These are phyloP conservation scores for Amorphotheca resinae DNA, from an alignment of 495 filamentous ascomycete species.

Conservation along the genomic window DNA sequence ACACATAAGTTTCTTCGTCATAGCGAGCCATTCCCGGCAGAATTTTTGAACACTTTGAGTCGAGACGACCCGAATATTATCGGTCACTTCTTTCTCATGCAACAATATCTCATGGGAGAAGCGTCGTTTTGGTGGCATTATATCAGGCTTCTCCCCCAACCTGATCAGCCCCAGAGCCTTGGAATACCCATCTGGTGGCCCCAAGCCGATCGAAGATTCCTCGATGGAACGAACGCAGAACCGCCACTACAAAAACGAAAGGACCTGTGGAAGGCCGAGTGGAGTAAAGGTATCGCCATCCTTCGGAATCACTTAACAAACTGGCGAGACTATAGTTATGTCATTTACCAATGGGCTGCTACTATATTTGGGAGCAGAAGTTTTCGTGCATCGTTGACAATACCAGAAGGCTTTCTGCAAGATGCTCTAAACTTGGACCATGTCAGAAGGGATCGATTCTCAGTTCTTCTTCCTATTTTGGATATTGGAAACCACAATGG, in stretches of 20 bases:
- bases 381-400: slow-evolving; percentile 34
- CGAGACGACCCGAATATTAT: slow-evolving; percentile 14
- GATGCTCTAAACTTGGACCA: slow-evolving; percentile 21
- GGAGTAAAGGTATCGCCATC: slow-evolving; percentile 2
- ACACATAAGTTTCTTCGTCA: neutral
- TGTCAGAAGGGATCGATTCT: slow-evolving; percentile 24
- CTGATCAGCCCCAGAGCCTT: slow-evolving; percentile 34
- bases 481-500: slow-evolving; percentile 42
- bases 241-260: slow-evolving; percentile 26
- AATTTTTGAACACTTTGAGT: slow-evolving; percentile 9
- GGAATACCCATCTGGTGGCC: slow-evolving; percentile 18
- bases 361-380: slow-evolving; percentile 41
- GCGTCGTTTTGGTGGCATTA: slow-evolving; percentile 40
- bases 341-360: slow-evolving; percentile 42
- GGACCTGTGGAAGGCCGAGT: slow-evolving; percentile 12
- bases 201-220: slow-evolving; percentile 29
- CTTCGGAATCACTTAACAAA: slow-evolving; percentile 15
- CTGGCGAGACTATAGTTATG: slow-evolving; percentile 24
- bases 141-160: slow-evolving; percentile 36
- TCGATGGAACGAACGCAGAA: slow-evolving; percentile 37
- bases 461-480: slow-evolving; percentile 37
- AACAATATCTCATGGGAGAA: slow-evolving; percentile 27
- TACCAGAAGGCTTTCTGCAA: slow-evolving; percentile 4
- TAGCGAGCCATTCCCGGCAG: slow-evolving; percentile 6
- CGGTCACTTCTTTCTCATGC: slow-evolving; percentile 19